A percentile compares a stretch with the other conserved stretches of the same genome.
phyloP scores from a whole-genome alignment of 2,329 filamentous ascomycete genomes.

The Ophiostoma novo-ulmi region DNA sequence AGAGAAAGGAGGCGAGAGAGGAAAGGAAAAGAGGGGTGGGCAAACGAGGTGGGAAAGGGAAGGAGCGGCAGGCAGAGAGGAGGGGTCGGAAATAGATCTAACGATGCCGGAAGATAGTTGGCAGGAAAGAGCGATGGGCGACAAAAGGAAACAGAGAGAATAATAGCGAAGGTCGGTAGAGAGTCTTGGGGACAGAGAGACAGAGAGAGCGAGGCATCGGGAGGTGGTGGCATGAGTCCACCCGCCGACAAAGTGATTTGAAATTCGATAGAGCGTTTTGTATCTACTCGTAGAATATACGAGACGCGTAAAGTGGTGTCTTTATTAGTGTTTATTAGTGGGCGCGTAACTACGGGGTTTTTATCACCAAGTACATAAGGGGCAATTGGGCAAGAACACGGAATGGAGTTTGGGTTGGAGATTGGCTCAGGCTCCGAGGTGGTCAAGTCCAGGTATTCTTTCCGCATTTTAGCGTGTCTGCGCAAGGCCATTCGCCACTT shows the following conservation, averaged over 20 bases:
- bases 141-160: not conserved
- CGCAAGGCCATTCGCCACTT: not conserved
- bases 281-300: not conserved
- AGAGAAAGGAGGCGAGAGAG: not conserved
- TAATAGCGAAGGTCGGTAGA: not conserved
- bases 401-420: not conserved
- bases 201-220: not conserved
- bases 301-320: constrained; percentile 8
- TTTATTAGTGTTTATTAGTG: not conserved
- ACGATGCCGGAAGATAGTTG: not conserved
- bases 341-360: not conserved
- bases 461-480: not conserved
- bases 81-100: constrained; percentile 1
- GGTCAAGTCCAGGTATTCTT: constrained; percentile 3
- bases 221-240: not conserved
- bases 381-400: not conserved
- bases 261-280: not conserved
- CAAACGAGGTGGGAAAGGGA: not conserved
- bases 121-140: not conserved
- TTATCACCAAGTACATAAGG: not conserved
- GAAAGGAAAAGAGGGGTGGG: not conserved
- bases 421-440: not conserved
- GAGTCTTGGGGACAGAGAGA: not conserved
- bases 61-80: constrained; percentile 4
- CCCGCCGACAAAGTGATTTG: not conserved